Percentiles rank a stretch among this genome's conserved stretches.
These are phyloP conservation scores for Lecanosticta acicola DNA, from an alignment of 2,329 filamentous ascomycete species.

Conservation along the genomic window DNA sequence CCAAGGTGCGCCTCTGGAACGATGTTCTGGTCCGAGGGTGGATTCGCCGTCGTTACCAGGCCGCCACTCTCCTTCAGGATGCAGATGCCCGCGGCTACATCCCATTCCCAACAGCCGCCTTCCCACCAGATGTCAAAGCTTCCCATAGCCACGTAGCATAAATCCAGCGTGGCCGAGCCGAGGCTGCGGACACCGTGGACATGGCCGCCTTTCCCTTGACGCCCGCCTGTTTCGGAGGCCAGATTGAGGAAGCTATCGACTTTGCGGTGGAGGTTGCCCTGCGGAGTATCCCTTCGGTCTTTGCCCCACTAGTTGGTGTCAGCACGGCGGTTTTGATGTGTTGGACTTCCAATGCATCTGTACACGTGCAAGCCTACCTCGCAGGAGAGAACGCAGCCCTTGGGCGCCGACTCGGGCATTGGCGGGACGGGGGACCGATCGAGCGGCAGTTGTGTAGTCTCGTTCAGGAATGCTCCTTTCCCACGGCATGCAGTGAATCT, in stretches of 20 bases:
- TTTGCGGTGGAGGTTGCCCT: constrained; percentile 66
- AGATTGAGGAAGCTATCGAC: constrained; percentile 71
- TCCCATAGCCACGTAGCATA: constrained; percentile 68
- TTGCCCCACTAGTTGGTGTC: constrained; percentile 57
- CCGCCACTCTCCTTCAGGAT: constrained; percentile 70
- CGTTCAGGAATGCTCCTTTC: constrained; percentile 64
- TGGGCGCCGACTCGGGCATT: constrained; percentile 59
- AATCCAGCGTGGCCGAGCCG: constrained; percentile 66
- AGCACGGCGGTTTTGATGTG: too few species aligned
- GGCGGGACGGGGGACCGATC: constrained; percentile 57
- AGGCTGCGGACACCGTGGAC: constrained; percentile 70
- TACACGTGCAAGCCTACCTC: constrained; percentile 39
- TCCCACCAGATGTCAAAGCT: constrained; percentile 80
- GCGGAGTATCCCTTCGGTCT: constrained; percentile 60
- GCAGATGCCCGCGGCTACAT: constrained; percentile 69
- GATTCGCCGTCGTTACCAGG: constrained; percentile 67
- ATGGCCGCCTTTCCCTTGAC: constrained; percentile 67
- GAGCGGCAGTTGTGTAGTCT: constrained; percentile 58
- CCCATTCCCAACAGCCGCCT: constrained; percentile 64
- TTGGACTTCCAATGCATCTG: too few species aligned
- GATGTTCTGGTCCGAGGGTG: constrained; percentile 53
- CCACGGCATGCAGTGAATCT: constrained; percentile 64
- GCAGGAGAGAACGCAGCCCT: constrained; percentile 65
- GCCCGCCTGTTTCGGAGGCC: constrained; percentile 59
- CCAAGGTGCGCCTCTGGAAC: constrained; percentile 57